phyloP scores from a whole-genome alignment of 2,329 filamentous ascomycete genomes.

The Aureobasidium sp. region DNA sequence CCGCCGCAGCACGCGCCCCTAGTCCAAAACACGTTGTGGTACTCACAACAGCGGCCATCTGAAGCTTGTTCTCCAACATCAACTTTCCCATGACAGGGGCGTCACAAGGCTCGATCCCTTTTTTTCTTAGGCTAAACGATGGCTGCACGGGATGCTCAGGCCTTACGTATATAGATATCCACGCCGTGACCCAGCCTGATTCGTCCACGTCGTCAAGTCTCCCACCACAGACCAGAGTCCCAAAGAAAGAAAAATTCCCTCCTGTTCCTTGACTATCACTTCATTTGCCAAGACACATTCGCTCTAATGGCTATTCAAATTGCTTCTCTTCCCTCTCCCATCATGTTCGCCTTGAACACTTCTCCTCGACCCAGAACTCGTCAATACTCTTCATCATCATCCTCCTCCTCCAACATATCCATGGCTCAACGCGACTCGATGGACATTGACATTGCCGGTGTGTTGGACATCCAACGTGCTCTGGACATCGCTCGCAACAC shows the following conservation, averaged over 20 bases:
- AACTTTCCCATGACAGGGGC: constrained; percentile 9
- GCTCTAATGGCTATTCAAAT: constrained; percentile 13
- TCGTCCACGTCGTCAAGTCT: constrained; percentile 15
- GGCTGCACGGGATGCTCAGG: constrained; percentile 9
- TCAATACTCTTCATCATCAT: constrained; percentile 12
- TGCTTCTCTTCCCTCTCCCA: constrained; percentile 17
- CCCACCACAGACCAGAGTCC: constrained; percentile 1
- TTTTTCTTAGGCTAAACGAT: constrained; percentile 9
- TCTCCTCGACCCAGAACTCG: constrained; percentile 8
- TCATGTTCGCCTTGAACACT: constrained; percentile 10
- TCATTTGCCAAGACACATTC: constrained; percentile 6
- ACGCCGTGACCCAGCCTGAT: constrained; percentile 11
- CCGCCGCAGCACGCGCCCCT: constrained; percentile 4
- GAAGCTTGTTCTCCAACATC: constrained; percentile 12
- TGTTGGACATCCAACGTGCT: constrained; percentile 53
- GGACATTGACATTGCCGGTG: constrained; percentile 28
- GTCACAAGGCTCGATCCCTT: constrained; percentile 12
- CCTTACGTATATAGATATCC: constrained; percentile 13
- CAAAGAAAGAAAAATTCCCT: constrained; percentile 3
- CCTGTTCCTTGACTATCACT: neutral
- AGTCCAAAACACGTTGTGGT: constrained; percentile 12
- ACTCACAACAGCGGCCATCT: constrained; percentile 9
- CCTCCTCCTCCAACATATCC: constrained; percentile 13
- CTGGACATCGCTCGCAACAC: constrained; percentile 69
- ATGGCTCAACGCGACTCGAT: constrained; percentile 11